phyloP scores from a whole-genome alignment of 2,329 filamentous ascomycete species.

The Colletotrichum sp. region DNA sequence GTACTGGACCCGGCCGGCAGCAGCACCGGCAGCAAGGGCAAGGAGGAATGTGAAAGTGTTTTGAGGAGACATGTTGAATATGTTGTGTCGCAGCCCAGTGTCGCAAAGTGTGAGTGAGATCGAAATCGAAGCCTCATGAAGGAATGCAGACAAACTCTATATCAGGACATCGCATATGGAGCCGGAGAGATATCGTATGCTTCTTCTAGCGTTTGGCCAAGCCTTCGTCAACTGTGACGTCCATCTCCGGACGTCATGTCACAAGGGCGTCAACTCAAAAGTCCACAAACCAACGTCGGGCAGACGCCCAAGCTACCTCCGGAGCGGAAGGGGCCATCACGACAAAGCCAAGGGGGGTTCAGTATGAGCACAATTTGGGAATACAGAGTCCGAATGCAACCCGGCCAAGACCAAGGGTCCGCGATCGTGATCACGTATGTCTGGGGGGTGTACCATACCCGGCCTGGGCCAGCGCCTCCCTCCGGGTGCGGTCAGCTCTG shows the following conservation, averaged over 20 bases:
- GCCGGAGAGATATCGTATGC: background rate
- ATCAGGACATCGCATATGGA: background rate
- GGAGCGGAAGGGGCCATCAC: background rate
- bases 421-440: background rate
- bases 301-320: background rate
- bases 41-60: slow-evolving; percentile 6
- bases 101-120: background rate
- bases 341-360: background rate
- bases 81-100: background rate
- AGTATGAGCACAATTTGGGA: background rate
- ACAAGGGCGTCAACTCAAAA: slow-evolving; percentile 7
- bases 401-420: background rate
- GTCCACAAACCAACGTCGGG: background rate
- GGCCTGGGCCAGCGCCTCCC: background rate
- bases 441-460: background rate
- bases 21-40: slow-evolving; percentile 1
- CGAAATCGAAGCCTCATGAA: background rate
- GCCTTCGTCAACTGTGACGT: background rate
- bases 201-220: background rate
- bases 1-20: background rate
- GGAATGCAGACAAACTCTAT: slow-evolving; percentile 21
- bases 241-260: slow-evolving; percentile 17
- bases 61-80: background rate
- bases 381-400: background rate
- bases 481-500: slow-evolving; percentile 1